These are phyloP conservation scores for Gentiana dahurica DNA, from an alignment of 257 asterid species.

Conservation along the genomic window DNA sequence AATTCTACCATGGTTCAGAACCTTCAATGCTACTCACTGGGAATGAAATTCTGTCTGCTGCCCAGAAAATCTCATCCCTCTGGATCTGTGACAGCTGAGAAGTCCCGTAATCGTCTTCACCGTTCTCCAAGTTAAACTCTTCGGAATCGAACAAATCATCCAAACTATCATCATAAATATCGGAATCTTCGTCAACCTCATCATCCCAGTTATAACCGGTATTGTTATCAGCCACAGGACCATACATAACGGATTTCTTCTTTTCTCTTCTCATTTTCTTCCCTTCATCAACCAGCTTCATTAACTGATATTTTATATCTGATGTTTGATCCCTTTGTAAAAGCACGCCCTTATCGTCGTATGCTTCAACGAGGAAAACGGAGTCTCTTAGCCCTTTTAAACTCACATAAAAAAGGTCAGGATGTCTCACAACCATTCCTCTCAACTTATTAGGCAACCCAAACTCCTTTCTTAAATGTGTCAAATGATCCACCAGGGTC, in stretches of 20 bases:
- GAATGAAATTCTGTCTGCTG: slow-evolving; percentile 23
- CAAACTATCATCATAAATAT: slow-evolving; percentile 47
- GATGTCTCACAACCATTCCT: slow-evolving; percentile 91
- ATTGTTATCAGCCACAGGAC: slow-evolving; percentile 3
- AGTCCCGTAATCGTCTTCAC: slow-evolving; percentile 22
- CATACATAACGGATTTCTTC: slow-evolving; percentile 15
- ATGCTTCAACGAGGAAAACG: slow-evolving; percentile 83
- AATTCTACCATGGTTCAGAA: slow-evolving; percentile 54
- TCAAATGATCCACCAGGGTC: slow-evolving; percentile 90
- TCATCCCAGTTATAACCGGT: slow-evolving; percentile 12
- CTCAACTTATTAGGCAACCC: slow-evolving; percentile 78
- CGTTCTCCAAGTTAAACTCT: slow-evolving; percentile 29
- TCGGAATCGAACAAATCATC: slow-evolving; percentile 68
- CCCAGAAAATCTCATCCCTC: slow-evolving; percentile 49
- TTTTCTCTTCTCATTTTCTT: slow-evolving; percentile 61
- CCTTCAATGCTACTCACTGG: slow-evolving; percentile 14
- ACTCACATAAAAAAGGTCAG: slow-evolving; percentile 90
- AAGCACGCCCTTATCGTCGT: slow-evolving; percentile 49
- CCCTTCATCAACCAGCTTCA: slow-evolving; percentile 59
- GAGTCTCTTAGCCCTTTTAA: slow-evolving; percentile 80
- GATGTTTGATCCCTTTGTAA: slow-evolving; percentile 46
- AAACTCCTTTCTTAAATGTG: slow-evolving; percentile 87
- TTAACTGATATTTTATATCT: slow-evolving; percentile 45
- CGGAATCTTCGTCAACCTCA: slow-evolving; percentile 13
- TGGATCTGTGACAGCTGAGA: slow-evolving; percentile 15